phyloP scores from a whole-genome alignment of 2,329 filamentous ascomycete genomes.

The Botrytis deweyae region DNA sequence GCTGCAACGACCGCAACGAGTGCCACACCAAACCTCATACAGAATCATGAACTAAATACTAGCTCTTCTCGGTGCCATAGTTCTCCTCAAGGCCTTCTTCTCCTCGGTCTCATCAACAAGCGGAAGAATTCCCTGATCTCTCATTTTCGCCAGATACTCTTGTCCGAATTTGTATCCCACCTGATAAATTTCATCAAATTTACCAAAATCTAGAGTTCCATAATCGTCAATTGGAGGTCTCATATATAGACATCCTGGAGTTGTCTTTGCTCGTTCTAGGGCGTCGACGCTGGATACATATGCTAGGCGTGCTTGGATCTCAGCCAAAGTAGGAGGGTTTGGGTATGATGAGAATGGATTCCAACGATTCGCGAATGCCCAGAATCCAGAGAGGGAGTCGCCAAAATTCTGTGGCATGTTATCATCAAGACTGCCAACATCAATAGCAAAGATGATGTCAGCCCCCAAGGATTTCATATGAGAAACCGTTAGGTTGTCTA shows the following conservation, averaged over 20 bases:
- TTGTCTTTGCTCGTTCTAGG: slow-evolving; percentile 86
- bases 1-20: background rate
- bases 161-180: slow-evolving; percentile 85
- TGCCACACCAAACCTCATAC: background rate
- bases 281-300: slow-evolving; percentile 96
- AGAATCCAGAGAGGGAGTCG: slow-evolving; percentile 90
- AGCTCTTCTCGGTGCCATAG: slow-evolving; percentile 75
- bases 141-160: slow-evolving; percentile 73
- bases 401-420: slow-evolving; percentile 89
- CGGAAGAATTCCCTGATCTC: slow-evolving; percentile 73
- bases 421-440: slow-evolving; percentile 91
- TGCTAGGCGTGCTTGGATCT: slow-evolving; percentile 91
- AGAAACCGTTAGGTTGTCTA: slow-evolving; percentile 93
- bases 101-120: slow-evolving; percentile 71
- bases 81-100: slow-evolving; percentile 73
- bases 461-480: slow-evolving; percentile 96
- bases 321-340: slow-evolving; percentile 90
- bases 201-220: slow-evolving; percentile 92
- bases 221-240: slow-evolving; percentile 90
- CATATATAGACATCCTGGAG: slow-evolving; percentile 93
- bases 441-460: slow-evolving; percentile 91
- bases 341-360: slow-evolving; percentile 87
- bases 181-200: slow-evolving; percentile 95
- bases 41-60: slow-evolving; percentile 56
- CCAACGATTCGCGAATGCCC: slow-evolving; percentile 94